Base-by-base conservation (phyloP, 2,329 filamentous ascomycete genomes). In the Calcarisporium arbuscula region DNA sequence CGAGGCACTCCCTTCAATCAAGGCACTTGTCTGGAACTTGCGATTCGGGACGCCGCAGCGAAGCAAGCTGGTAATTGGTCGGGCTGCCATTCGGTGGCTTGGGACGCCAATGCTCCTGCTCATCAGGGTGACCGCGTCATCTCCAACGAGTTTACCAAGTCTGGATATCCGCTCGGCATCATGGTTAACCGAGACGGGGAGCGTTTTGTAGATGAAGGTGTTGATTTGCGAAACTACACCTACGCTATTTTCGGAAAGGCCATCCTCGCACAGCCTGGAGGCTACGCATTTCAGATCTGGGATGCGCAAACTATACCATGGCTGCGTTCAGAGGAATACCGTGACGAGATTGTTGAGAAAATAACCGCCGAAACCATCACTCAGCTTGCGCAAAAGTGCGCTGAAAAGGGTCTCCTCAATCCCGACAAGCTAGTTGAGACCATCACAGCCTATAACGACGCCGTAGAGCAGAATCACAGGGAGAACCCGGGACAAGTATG, bases 91-190 rank as follows among this genome's bases (percentile, higher is more conserved):
- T 71, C 73, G 2, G 72, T 74, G 0, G 70, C 70, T 5, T 83
- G 80, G 79, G 79, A 84, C 47, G 75, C 74, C 2, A 70, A 80
- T 46, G 70, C 78, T 1, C 64, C 70, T 0, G 51, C 66, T 0
- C 50, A 74, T 40, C 58, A 59, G 0, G 79, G 79, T 5, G 71
- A 82, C 43, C 65, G 74, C 3, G 57, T 56, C n/a, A 56, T 74
- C 3, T 77, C 78, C 4, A 83, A 84, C 46, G 70, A 82, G 50
- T 81, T 71, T 48, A 84, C 79, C 6, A 84, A 84, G 48, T 80
- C 73, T 1, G 80, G 79, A 2, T 83, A 83, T 44, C 78, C 80
- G 0, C 60, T 83, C 0, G 80, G 79, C 0, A 44, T 83, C 10
- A 82, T 81, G 70, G 38, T 83, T 12, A 83, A 84, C 45, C 52